Evolutionary conservation across 768 basidiomycete genomes (phyloP).

Genomic region (Cystofilobasidium bisporidii): DNA sequence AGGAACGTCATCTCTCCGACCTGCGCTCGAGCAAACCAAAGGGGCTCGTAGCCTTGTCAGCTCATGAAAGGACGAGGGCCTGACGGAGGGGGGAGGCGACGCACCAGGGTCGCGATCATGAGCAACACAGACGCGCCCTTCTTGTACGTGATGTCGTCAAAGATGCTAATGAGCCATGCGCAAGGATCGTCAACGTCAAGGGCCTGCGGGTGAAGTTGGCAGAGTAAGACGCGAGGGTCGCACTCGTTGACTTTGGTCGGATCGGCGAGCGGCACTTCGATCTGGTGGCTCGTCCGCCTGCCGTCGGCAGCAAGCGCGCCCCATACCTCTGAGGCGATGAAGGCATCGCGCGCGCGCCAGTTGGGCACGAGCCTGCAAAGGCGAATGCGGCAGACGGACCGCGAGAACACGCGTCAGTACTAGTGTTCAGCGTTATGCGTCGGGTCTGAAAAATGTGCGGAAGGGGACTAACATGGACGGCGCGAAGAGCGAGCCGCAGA

Average conservation of each 20-base stretch:
- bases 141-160: neutral
- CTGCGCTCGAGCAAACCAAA: neutral
- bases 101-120: slow-evolving; percentile 76
- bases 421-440: no score
- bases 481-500: slow-evolving; percentile 39
- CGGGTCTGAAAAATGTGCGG: no score
- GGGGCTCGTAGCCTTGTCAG: no score
- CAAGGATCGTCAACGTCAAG: no score
- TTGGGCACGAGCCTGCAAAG: slow-evolving; percentile 57
- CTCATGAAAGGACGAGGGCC: neutral
- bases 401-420: no score
- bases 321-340: slow-evolving; percentile 55
- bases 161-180: no score
- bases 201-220: no score
- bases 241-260: slow-evolving; percentile 62
- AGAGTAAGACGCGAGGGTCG: no score
- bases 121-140: slow-evolving; percentile 71
- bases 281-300: slow-evolving; percentile 77
- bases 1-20: slow-evolving; percentile 77
- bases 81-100: neutral
- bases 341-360: slow-evolving; percentile 71
- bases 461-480: no score
- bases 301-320: slow-evolving; percentile 72
- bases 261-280: slow-evolving; percentile 82
- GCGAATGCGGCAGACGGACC: no score